A percentile compares a stretch with the other conserved stretches of the same genome.
These are phyloP conservation scores for Fusarium xylarioides DNA, from an alignment of 2,329 filamentous ascomycete species.

Conservation along the genomic window DNA sequence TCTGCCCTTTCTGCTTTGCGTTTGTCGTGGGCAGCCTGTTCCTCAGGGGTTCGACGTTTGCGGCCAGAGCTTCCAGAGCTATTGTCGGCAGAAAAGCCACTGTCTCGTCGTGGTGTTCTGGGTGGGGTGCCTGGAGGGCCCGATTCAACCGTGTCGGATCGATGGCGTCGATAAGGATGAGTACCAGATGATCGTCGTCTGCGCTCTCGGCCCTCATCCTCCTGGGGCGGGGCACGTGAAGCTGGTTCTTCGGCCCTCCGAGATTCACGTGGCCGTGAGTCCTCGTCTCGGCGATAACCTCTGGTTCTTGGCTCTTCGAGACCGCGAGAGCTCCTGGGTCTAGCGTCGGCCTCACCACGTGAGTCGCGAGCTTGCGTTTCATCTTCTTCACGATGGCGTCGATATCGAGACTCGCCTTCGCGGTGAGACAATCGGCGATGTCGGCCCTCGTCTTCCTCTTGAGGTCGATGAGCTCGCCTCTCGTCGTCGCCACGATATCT, in stretches of 20 bases:
- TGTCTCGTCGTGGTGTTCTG: slow-evolving; percentile 57
- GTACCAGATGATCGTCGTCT: slow-evolving; percentile 36
- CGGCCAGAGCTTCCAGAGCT: slow-evolving; percentile 48
- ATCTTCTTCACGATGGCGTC: slow-evolving; percentile 30
- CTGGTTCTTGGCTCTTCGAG: slow-evolving; percentile 26
- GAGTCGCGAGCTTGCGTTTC: slow-evolving; percentile 22
- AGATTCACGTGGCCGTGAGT: slow-evolving; percentile 23
- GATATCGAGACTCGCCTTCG: slow-evolving; percentile 36
- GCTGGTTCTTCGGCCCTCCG: slow-evolving; percentile 24
- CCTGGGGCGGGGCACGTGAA: slow-evolving; percentile 16
- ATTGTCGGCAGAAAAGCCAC: slow-evolving; percentile 55
- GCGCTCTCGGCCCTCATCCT: slow-evolving; percentile 35
- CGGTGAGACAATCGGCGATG: slow-evolving; percentile 29
- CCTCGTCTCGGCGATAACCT: slow-evolving; percentile 34
- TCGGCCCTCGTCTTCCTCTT: slow-evolving; percentile 42
- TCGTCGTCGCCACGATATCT: slow-evolving; percentile 39
- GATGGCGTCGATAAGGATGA: slow-evolving; percentile 49
- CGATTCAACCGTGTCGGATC: slow-evolving; percentile 51
- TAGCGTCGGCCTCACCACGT: slow-evolving; percentile 27
- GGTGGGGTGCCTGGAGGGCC: slow-evolving; percentile 47
- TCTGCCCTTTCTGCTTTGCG: slow-evolving; percentile 57
- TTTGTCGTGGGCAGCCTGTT: slow-evolving; percentile 60
- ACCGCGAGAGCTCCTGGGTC: slow-evolving; percentile 20
- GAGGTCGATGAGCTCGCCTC: slow-evolving; percentile 31
- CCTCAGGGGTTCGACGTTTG: slow-evolving; percentile 56